These are phyloP conservation scores for Xylariaceae sp. DNA, from an alignment of 2,329 filamentous ascomycete species.

Conservation along the genomic window DNA sequence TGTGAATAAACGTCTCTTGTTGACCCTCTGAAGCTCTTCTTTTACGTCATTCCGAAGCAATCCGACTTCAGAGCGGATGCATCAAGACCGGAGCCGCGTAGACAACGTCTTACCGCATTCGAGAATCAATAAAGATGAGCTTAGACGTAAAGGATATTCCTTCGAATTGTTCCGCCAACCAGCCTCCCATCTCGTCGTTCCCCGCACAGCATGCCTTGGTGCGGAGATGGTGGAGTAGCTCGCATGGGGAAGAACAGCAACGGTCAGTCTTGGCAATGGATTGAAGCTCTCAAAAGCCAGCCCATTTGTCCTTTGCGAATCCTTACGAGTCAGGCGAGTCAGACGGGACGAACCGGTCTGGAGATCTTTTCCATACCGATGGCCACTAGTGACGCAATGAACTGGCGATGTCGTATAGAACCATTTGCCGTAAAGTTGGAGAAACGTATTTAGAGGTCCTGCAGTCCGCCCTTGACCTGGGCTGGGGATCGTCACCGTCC, in stretches of 20 bases:
- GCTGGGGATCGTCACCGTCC: not conserved
- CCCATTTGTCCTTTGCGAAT: not conserved
- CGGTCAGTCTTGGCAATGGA: not conserved
- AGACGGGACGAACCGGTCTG: slow-evolving; percentile 7
- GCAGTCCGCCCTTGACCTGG: not conserved
- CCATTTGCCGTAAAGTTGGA: slow-evolving; percentile 6
- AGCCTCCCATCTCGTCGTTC: too few relatives aligned
- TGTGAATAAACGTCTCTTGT: too few relatives aligned
- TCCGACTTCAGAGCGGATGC: too few relatives aligned
- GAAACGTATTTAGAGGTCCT: slow-evolving; percentile 5
- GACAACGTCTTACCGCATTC: too few relatives aligned
- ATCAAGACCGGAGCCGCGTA: too few relatives aligned
- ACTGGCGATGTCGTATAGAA: slow-evolving; percentile 10
- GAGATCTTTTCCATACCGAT: slow-evolving; percentile 7
- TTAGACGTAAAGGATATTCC: too few relatives aligned
- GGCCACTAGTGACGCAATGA: slow-evolving; percentile 10
- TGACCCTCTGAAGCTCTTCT: too few relatives aligned
- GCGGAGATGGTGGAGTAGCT: slow-evolving; percentile 19
- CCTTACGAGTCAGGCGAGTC: not conserved
- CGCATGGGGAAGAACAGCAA: slow-evolving; percentile 1
- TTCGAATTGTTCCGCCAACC: too few relatives aligned
- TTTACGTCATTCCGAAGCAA: too few relatives aligned
- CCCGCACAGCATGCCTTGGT: not conserved
- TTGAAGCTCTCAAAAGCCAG: slow-evolving; percentile 2
- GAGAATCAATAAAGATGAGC: too few relatives aligned